phyloP scores from a whole-genome alignment of 345 rosid genomes.

The Moringa oleifera region DNA sequence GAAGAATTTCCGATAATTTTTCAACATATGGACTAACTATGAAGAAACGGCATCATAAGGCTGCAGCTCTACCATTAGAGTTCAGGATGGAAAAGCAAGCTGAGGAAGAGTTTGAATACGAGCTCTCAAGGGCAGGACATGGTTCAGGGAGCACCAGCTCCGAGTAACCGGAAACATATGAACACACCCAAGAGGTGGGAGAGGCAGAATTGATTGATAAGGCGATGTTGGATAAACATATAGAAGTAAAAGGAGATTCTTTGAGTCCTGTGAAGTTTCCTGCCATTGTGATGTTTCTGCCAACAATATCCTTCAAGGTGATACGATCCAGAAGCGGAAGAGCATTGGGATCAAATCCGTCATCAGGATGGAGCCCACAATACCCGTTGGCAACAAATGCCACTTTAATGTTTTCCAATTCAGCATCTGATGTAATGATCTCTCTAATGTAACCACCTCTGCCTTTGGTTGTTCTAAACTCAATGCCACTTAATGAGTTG shows the following conservation, averaged over 20 bases:
- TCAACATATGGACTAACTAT: conserved; percentile 2
- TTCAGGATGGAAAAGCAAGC: conserved; percentile 22
- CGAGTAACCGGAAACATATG: conserved; percentile 64
- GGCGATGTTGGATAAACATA: conserved; percentile 54
- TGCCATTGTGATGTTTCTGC: conserved; percentile 47
- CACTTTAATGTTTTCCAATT: conserved; percentile 27
- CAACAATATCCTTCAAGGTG: conserved; percentile 45
- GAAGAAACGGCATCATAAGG: conserved; percentile 33
- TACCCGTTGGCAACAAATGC: conserved; percentile 61
- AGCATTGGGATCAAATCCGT: conserved; percentile 64
- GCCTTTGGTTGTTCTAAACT: conserved; percentile 69
- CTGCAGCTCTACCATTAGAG: conserved; percentile 34
- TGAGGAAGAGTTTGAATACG: conserved; percentile 25
- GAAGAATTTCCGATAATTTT: conserved; percentile 7
- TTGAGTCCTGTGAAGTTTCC: conserved; percentile 71
- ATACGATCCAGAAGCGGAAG: conserved; percentile 46
- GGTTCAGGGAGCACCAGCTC: conserved; percentile 66
- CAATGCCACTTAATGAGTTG: conserved; percentile 55
- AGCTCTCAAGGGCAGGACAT: conserved; percentile 48
- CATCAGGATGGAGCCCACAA: conserved; percentile 76
- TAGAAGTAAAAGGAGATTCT: conserved; percentile 69
- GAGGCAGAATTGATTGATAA: conserved; percentile 34
- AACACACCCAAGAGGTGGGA: conserved; percentile 55
- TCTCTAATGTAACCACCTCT: conserved; percentile 78
- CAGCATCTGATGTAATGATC: conserved; percentile 44